A percentile compares a stretch with the other conserved stretches of the same genome.
Evolutionary conservation across 768 basidiomycete species (phyloP).

Genomic region (Cubamyces sp.): DNA sequence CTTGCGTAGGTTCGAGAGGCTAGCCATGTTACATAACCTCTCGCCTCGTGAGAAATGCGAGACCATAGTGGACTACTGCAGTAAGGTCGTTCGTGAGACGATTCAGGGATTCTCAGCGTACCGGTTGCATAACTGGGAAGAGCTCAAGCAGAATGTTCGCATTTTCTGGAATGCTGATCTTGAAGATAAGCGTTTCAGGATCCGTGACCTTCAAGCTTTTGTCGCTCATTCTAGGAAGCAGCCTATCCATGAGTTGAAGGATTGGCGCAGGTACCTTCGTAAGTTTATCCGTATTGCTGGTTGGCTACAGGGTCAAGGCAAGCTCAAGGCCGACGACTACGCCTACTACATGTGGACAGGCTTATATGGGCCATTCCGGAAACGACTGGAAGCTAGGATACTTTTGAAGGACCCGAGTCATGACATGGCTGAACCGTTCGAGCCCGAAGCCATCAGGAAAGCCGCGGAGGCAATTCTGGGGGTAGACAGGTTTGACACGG

Average conservation of each 20-base stretch:
- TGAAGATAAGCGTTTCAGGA: slow-evolving; percentile 9
- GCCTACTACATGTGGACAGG: slow-evolving; percentile 18
- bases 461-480: slow-evolving; percentile 14
- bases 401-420: slow-evolving; percentile 14
- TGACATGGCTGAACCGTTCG: slow-evolving; percentile 15
- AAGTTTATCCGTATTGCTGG: slow-evolving; percentile 21
- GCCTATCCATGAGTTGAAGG: slow-evolving; percentile 1
- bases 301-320: slow-evolving; percentile 14
- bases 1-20: slow-evolving; percentile 23
- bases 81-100: slow-evolving; percentile 19
- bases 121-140: slow-evolving; percentile 2
- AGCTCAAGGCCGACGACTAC: slow-evolving; percentile 6
- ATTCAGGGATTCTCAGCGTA: slow-evolving; percentile 18
- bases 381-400: slow-evolving; percentile 10
- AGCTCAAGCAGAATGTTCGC: slow-evolving; percentile 10
- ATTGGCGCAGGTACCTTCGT: slow-evolving; percentile 13
- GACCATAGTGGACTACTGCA: slow-evolving; percentile 26
- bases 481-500: slow-evolving; percentile 18
- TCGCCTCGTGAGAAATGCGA: slow-evolving; percentile 9
- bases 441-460: neutral
- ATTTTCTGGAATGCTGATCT: slow-evolving; percentile 22
- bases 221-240: neutral
- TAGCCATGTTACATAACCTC: slow-evolving; percentile 15
- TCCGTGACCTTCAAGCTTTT: neutral
- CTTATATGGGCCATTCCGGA: slow-evolving; percentile 4